phyloP scores from a whole-genome alignment of 2,329 filamentous ascomycete genomes.

The Aureobasidium sp. region DNA sequence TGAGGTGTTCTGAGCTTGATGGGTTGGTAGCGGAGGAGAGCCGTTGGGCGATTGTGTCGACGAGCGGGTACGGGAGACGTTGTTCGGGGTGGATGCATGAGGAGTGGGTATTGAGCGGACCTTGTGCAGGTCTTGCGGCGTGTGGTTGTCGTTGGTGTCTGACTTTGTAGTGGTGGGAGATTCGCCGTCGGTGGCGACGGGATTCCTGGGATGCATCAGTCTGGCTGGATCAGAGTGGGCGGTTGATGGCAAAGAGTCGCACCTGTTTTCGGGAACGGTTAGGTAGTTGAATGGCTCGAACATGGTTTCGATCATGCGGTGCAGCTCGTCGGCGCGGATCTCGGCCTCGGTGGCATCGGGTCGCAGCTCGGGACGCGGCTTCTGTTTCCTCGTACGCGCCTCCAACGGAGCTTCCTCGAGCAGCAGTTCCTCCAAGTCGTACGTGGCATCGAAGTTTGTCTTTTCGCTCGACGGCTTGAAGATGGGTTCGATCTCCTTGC shows the following conservation, averaged over 20 bases:
- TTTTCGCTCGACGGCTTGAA: slow-evolving; percentile 94
- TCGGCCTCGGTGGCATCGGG: slow-evolving; percentile 93
- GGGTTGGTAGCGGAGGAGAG: slow-evolving; percentile 34
- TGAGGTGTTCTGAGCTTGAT: slow-evolving; percentile 6
- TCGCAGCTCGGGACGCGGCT: slow-evolving; percentile 82
- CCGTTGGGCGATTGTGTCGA: slow-evolving; percentile 40
- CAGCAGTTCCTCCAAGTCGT: slow-evolving; percentile 88
- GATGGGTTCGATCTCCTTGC: slow-evolving; percentile 80
- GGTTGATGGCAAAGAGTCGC: not conserved
- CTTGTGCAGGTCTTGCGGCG: slow-evolving; percentile 12
- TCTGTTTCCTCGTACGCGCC: slow-evolving; percentile 83
- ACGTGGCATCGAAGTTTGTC: slow-evolving; percentile 98
- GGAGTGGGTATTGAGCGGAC: slow-evolving; percentile 23
- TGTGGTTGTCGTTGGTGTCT: not conserved
- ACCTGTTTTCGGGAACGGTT: slow-evolving; percentile 62
- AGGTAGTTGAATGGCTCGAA: slow-evolving; percentile 97
- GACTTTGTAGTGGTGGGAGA: not conserved
- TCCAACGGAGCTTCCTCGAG: slow-evolving; percentile 92
- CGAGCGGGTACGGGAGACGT: slow-evolving; percentile 31
- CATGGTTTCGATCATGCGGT: slow-evolving; percentile 86
- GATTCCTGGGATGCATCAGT: slow-evolving; percentile 12
- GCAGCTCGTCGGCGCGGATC: slow-evolving; percentile 86
- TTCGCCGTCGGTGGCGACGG: not conserved
- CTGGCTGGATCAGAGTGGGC: not conserved
- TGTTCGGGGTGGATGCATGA: slow-evolving; percentile 31